Evolutionary conservation across 345 rosid genomes (phyloP).

Genomic region (Moricandia arvensis): DNA sequence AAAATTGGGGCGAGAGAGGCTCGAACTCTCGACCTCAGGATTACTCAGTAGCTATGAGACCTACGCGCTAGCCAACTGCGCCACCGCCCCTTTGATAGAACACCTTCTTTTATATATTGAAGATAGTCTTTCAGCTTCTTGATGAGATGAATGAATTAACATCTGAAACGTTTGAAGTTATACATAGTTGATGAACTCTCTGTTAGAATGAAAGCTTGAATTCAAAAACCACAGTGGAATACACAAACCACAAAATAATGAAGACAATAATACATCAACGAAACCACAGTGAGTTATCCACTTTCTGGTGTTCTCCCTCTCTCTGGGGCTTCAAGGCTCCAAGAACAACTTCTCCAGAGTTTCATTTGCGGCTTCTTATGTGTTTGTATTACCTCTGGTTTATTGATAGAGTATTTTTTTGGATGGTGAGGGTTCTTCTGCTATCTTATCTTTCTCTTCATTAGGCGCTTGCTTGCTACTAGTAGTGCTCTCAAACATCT

Average conservation of each 20-base stretch:
- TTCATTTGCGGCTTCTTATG: background rate
- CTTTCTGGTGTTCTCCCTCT: background rate
- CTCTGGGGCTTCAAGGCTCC: conserved; percentile 9
- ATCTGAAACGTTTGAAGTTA: background rate
- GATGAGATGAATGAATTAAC: background rate
- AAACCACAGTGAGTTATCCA: conserved; percentile 9
- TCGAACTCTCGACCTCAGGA: conserved; percentile 99
- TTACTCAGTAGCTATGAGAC: conserved; percentile 87
- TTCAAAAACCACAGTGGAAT: conserved; percentile 15
- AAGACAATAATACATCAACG: conserved; percentile 23
- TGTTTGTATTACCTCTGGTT: conserved; percentile 12
- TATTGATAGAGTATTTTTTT: conserved; percentile 30
- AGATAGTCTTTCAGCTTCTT: too few relatives aligned
- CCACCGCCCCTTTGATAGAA: conserved; percentile 65
- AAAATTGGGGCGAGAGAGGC: conserved; percentile 85
- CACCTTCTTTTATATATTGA: too few relatives aligned
- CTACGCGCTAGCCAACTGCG: conserved; percentile 99
- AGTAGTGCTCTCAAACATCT: conserved; percentile 51
- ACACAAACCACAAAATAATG: conserved; percentile 28
- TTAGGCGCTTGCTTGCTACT: conserved; percentile 30
- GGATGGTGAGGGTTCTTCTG: conserved; percentile 32
- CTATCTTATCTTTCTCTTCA: conserved; percentile 31
- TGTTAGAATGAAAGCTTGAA: background rate
- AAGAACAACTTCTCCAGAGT: conserved; percentile 1
- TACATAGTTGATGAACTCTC: background rate